Percentiles rank a stretch among this genome's conserved stretches.
phyloP scores from a whole-genome alignment of 2,329 filamentous ascomycete species.

The Dactylellina sp. region DNA sequence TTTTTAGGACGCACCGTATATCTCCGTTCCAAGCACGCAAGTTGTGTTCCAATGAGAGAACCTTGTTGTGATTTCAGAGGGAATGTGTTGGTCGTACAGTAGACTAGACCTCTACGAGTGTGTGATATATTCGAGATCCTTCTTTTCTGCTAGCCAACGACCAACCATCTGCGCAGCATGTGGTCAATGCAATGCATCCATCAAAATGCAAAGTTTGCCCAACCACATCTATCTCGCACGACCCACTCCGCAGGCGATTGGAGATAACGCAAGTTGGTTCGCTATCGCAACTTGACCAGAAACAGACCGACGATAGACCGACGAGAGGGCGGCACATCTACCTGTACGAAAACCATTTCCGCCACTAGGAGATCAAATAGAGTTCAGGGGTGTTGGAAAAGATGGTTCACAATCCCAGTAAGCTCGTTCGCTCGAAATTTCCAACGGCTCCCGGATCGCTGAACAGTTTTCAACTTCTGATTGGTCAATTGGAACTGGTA shows the following conservation, averaged over 20 bases:
- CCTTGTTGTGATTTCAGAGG: background rate
- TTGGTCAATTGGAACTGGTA: constrained; percentile 25
- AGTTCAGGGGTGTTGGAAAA: background rate
- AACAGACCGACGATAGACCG: background rate
- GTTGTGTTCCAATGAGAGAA: background rate
- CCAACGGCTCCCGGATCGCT: constrained; percentile 15
- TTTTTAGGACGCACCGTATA: too few relatives aligned
- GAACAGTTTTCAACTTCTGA: constrained; percentile 11
- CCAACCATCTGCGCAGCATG: background rate
- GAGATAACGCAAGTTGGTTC: background rate
- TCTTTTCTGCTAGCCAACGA: background rate
- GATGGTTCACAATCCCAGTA: background rate
- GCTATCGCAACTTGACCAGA: background rate
- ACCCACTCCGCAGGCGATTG: background rate
- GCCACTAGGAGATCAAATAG: background rate
- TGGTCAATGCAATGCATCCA: background rate
- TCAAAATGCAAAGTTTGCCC: background rate
- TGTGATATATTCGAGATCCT: too few relatives aligned
- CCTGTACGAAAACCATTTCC: too few relatives aligned
- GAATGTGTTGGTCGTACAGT: too few relatives aligned
- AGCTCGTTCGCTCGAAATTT: background rate
- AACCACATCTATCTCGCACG: too few relatives aligned
- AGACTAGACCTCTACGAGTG: too few relatives aligned
- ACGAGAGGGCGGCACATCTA: background rate
- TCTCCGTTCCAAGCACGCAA: too few relatives aligned